A percentile compares a stretch with the other conserved stretches of the same genome.
These are phyloP conservation scores for Juglanconis oblonga DNA, from an alignment of 2,329 filamentous ascomycete genomes.

Conservation along the genomic window DNA sequence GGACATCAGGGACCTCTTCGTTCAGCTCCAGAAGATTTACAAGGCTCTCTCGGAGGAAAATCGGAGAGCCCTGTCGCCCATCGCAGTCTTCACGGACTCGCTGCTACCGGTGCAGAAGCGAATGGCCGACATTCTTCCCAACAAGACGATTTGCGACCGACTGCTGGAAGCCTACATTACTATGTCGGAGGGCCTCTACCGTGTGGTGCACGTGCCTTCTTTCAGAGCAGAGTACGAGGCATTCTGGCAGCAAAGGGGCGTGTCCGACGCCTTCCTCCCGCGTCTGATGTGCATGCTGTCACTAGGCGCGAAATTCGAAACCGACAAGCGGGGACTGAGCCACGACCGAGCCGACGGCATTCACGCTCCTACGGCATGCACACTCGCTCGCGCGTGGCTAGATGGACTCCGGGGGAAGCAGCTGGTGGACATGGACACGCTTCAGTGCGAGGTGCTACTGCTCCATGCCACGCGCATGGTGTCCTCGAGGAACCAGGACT, in stretches of 20 bases:
- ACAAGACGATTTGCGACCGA: constrained; percentile 48
- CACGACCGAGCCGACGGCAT: constrained; percentile 52
- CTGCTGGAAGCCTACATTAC: constrained; percentile 48
- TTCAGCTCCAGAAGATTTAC: constrained; percentile 45
- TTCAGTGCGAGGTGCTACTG: constrained; percentile 54
- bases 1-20: constrained; percentile 41
- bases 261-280: constrained; percentile 50
- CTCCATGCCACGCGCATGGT: constrained; percentile 52
- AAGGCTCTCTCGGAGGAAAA: constrained; percentile 46
- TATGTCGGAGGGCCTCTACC: constrained; percentile 51
- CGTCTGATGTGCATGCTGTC: constrained; percentile 52
- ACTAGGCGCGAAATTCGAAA: constrained; percentile 51
- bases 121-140: constrained; percentile 55
- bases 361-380: constrained; percentile 55
- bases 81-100: constrained; percentile 57
- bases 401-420: constrained; percentile 51
- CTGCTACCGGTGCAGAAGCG: constrained; percentile 56
- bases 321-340: constrained; percentile 47
- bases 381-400: constrained; percentile 52
- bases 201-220: constrained; percentile 50
- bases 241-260: constrained; percentile 48
- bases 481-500: constrained; percentile 44
- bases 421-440: constrained; percentile 47
- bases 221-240: constrained; percentile 49
- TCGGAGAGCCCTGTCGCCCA: constrained; percentile 45